These are phyloP conservation scores for grape (Vitis vinifera) DNA, from an alignment of 164 flowering plant genomes.

Conservation along the genomic window DNA sequence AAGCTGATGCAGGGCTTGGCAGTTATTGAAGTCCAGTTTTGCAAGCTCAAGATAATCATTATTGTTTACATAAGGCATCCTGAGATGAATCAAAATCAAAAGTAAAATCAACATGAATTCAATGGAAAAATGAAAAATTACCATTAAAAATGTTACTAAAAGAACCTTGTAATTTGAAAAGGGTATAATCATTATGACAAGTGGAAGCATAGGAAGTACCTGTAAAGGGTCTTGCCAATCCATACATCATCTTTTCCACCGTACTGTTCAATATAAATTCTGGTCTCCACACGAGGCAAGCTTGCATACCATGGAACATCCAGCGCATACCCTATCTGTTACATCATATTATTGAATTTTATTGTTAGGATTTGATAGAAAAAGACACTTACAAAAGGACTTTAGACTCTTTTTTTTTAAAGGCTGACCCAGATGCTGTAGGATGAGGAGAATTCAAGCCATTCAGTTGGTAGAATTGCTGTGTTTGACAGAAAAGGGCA, in stretches of 20 bases:
- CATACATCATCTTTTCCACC: conserved; percentile 89
- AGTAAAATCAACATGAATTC: not conserved
- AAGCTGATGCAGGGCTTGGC: conserved; percentile 57
- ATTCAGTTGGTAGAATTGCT: too few relatives aligned
- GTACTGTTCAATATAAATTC: conserved; percentile 82
- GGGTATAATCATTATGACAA: not conserved
- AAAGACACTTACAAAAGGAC: too few relatives aligned
- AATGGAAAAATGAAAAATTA: not conserved
- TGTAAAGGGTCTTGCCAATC: conserved; percentile 96
- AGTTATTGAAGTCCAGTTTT: conserved; percentile 71
- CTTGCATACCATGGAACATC: conserved; percentile 86
- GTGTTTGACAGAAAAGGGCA: too few relatives aligned
- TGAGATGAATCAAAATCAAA: conserved; percentile 13
- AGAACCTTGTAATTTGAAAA: not conserved
- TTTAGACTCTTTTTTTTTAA: too few relatives aligned
- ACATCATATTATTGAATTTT: not conserved
- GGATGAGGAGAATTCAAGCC: too few relatives aligned
- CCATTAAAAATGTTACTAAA: too few relatives aligned
- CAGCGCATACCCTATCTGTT: conserved; percentile 74
- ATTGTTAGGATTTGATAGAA: not conserved
- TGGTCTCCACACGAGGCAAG: conserved; percentile 79
- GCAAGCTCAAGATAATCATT: conserved; percentile 72
- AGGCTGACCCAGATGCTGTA: too few relatives aligned
- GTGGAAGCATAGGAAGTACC: conserved; percentile 27
- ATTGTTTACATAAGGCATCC: conserved; percentile 84